Base-by-base conservation (phyloP, 805 yeast species). In the Candida sakaeoensis region DNA sequence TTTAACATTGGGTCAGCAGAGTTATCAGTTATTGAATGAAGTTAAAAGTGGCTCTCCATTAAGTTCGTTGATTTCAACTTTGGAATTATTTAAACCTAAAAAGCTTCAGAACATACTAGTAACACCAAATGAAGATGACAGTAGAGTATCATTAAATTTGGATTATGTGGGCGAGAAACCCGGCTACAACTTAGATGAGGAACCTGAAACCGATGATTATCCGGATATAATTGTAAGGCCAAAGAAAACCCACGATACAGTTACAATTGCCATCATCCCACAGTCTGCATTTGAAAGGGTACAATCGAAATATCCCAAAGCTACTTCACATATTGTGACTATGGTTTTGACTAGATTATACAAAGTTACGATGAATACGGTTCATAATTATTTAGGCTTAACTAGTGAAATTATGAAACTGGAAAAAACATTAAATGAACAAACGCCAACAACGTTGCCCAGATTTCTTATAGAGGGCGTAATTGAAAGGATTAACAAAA, bases 241-340 rank as follows among this genome's bases (percentile, higher is more conserved):
- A 8, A 38, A 34, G 32, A 19, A 22, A 14, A 36, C 33, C 3
- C 31, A 33, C 2, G 40, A 40, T 5, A 36, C 43, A 2, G 41
- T 53, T n/a, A 90, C 98, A 0, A 84, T 91, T 39, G 95, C 98
- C 0, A 84, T 91, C 26, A 90, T 91, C 12, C 99, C 99, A 0
- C 79, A 82, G 1, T 81, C 79, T 38, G 85, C 97, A 0, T 93
- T 91, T 50, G 72, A 77, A 40, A 68, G 84, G 39, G 73, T 91
- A 28, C 82, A 85, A 5, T 56, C 67, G 22, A 85, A 80, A 50
- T 87, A 81, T 54, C 98, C 98, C 5, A 78, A 85, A 46, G 86
- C 96, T 1, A 83, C 96, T 0, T 86, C 96, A 0, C 96, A 90
- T 58, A 90, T 93, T 22, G 91, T 91, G 10, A 96, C 95, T 51